Percentiles rank a stretch among this genome's conserved stretches.
These are phyloP conservation scores for Furcasterigmium sp. DNA, from an alignment of 2,329 filamentous ascomycete genomes.

Conservation along the genomic window DNA sequence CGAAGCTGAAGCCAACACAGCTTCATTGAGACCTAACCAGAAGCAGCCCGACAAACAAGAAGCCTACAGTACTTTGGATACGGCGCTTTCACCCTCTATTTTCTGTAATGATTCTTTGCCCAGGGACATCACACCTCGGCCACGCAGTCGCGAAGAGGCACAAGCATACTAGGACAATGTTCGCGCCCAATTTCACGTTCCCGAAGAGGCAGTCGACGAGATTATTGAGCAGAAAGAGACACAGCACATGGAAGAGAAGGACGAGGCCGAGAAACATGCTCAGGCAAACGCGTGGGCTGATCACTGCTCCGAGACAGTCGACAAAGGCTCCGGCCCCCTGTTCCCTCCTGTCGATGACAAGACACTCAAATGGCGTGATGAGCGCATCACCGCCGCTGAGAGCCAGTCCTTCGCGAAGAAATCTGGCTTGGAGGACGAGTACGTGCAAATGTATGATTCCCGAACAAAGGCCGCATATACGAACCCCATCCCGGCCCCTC, in stretches of 20 bases:
- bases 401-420: constrained; percentile 1
- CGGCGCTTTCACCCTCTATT: no score
- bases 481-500: constrained; percentile 8
- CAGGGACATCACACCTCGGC: constrained; percentile 31
- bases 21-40: no score
- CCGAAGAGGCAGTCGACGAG: constrained; percentile 22
- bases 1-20: no score
- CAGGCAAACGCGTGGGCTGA: background rate
- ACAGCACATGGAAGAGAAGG: background rate
- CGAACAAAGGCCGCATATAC: constrained; percentile 11
- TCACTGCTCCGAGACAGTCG: background rate
- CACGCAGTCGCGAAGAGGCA: constrained; percentile 16
- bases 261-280: background rate
- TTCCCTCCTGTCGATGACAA: constrained; percentile 1
- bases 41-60: no score
- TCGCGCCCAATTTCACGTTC: constrained; percentile 20
- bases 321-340: background rate
- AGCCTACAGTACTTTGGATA: no score
- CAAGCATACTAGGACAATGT: constrained; percentile 24
- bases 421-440: background rate
- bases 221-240: background rate
- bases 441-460: constrained; percentile 7
- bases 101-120: constrained; percentile 14
- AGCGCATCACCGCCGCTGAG: constrained; percentile 3
- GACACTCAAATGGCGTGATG: constrained; percentile 4